Evolutionary conservation across 2,329 filamentous ascomycete genomes (phyloP), one percentile per base, ranked within the genome.

Genomic region (Leptoxyphium fumago): DNA sequence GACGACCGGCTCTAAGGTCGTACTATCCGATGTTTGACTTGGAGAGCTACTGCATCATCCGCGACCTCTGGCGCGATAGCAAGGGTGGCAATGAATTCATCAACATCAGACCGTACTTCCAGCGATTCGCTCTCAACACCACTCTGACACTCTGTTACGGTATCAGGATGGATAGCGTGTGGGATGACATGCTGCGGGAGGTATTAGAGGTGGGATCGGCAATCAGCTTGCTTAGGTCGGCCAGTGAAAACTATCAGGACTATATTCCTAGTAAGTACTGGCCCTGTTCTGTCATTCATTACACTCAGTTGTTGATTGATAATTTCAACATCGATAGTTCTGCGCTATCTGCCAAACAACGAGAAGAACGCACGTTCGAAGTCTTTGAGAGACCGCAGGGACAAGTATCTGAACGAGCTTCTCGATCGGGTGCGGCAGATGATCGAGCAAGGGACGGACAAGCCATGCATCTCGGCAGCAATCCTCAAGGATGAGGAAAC

Each of bases 401-500:
- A 74, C 44, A 63, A 61, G 3, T 74, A 74, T 43, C 55, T 74
- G 14, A 65, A 72, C 44, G 56, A 63, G 5, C 63, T 75, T 1
- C 58, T 74, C 5, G 61, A 70, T 44, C 70, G 71, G 46, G 69
- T 74, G 5, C 61, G 68, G 10, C 65, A 62, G 11, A 73, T 72
- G 70, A 72, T 73, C 46, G 59, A 63, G 40, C 60, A 66, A 5
- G 70, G 70, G 6, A 71, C 65, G 0, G 71, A 74, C 46, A 73
- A 72, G 52, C 70, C 71, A 1, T 74, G 72, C 48, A 73, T 75
- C 48, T 68, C 66, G 1, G 69, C 70, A 0, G 70, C 70, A 0
- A 73, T 74, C 29, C 57, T 74, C 9, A 74, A 74, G 49, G 71
- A 74, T 45, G 56, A 72, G 48, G 71, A 74, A 49, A 71, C 70